Conservation (phyloP, 257 asterid species). For the Schizonepeta tenuifolia region DNA sequence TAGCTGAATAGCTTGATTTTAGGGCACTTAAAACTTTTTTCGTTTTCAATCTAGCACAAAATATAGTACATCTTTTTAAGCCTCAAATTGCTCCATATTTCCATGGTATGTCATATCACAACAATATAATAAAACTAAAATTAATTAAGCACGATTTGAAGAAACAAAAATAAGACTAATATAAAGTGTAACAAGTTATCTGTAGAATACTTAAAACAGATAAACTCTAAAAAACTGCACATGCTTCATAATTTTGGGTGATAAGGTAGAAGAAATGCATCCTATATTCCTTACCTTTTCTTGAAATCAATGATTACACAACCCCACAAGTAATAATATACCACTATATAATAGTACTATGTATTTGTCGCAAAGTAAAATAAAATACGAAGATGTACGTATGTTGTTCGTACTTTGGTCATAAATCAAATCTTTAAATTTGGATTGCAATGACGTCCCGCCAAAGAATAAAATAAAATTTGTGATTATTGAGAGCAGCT, state of each 20-base stretch:
- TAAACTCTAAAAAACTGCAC: background rate
- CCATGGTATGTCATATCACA: background rate
- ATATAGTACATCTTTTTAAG: background rate
- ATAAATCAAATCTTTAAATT: slow-evolving; percentile 2
- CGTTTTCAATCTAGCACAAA: no score
- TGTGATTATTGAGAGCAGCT: background rate
- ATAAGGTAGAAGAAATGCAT: background rate
- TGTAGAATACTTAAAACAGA: background rate
- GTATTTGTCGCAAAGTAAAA: background rate
- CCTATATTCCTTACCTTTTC: background rate
- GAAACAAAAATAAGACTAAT: background rate
- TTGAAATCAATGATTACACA: slow-evolving; percentile 21
- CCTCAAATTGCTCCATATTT: background rate
- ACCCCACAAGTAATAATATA: slow-evolving; percentile 13
- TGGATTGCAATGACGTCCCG: background rate
- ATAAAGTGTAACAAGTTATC: background rate
- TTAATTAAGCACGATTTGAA: background rate
- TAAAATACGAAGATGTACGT: background rate
- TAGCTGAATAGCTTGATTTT: no score
- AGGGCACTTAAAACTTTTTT: no score
- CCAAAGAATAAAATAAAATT: background rate
- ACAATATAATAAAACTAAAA: background rate
- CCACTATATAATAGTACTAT: background rate
- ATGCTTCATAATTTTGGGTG: background rate
- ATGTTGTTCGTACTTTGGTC: background rate